Conservation (phyloP, 2,329 filamentous ascomycete genomes). For the Sporothrix humicola region DNA sequence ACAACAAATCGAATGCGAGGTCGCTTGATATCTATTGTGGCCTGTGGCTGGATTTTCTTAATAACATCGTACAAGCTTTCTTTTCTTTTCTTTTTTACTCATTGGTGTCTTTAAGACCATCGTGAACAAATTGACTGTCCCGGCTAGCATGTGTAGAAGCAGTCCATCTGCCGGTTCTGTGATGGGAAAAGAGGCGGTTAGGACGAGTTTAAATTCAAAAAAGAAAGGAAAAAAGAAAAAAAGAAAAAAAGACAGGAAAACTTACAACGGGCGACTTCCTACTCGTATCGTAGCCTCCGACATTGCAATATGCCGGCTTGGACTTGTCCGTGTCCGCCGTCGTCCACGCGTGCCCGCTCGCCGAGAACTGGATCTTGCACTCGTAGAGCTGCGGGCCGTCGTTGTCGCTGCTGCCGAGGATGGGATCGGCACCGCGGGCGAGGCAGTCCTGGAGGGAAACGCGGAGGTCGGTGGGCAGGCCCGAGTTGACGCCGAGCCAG, state of each 20-base stretch:
- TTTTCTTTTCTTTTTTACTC: too few relatives aligned
- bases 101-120: too few relatives aligned
- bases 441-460: too few relatives aligned
- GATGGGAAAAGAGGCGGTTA: not conserved
- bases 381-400: not conserved
- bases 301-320: not conserved
- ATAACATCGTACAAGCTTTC: too few relatives aligned
- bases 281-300: not conserved
- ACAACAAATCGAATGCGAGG: too few relatives aligned
- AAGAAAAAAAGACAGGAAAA: not conserved
- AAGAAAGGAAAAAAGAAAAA: not conserved
- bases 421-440: not conserved
- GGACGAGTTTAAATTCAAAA: not conserved
- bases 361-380: not conserved
- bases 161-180: not conserved
- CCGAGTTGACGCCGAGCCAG: too few relatives aligned
- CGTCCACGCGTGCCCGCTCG: not conserved
- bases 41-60: too few relatives aligned
- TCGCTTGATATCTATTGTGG: too few relatives aligned
- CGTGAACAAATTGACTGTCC: too few relatives aligned
- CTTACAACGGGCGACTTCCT: too few relatives aligned
- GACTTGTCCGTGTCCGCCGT: not conserved
- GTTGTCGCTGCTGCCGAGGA: not conserved
- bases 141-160: not conserved
- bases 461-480: too few relatives aligned